Evolutionary conservation across 179 eudicot species (phyloP), one percentile per base, ranked within the genome.

Genomic region (Amaranthus tricolor): DNA sequence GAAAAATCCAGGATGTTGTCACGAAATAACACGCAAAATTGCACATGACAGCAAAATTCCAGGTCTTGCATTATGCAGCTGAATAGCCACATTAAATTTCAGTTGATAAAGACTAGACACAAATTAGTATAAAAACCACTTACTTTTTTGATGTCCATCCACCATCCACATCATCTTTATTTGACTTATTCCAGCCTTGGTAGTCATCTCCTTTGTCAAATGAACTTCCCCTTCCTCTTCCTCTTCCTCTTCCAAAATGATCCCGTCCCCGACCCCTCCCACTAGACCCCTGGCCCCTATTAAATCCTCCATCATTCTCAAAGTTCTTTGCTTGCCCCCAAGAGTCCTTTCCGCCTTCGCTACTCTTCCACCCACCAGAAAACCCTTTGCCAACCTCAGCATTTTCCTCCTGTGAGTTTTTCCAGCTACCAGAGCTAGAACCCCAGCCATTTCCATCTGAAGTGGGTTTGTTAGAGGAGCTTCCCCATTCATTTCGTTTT

Each of bases 261-360:
- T 76, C 80, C 58, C 85, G 77, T 4, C 90, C 89, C 58, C 84
- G 84, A 65, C 87, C 88, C 62, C 88, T 81, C 59, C 89, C 91
- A 69, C 86, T 82, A 2, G 78, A 84, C 51, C 87, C 85, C 56
- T 80, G 85, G 5, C 85, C 87, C 13, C 83, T 80, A 31, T 60
- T 78, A 76, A 79, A 85, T 73, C 78, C 73, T 52, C 62, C 67
- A 50, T 71, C 71, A 59, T 65, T 74, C 49, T 78, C 85, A 76
- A 64, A 82, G 20, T 76, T 77, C 57, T 81, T 75, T 71, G 83
- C 48, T 67, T 78, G 81, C 24, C 74, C 76, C 85, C 84, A 82
- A 2, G 80, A 78, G 16, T 58, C 71, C 21, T 48, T 76, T 60
- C 50, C 43, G 67, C 60, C 76, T 66, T 59, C 76, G 60, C 60